A percentile compares a stretch with the other conserved stretches of the same genome.
Conservation (phyloP, 345 rosid genomes). For the Mallotus nudiflorus region DNA sequence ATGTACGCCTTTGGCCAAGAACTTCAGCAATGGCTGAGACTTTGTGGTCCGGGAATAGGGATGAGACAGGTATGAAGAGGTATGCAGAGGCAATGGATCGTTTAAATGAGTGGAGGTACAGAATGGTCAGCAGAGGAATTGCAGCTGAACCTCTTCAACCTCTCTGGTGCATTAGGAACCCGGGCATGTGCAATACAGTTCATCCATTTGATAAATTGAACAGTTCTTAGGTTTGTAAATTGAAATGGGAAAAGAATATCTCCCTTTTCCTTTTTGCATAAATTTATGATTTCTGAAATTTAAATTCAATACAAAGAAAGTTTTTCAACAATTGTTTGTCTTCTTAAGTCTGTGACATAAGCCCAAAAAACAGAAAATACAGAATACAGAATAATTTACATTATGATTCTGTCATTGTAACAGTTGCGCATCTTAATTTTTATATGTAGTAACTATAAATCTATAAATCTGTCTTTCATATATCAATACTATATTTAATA, state of each 20-base stretch:
- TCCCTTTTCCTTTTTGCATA: background rate
- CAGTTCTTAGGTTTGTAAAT: background rate
- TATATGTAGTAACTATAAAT: background rate
- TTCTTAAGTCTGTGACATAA: background rate
- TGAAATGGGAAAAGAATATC: background rate
- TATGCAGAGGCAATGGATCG: constrained; percentile 68
- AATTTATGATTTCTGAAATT: background rate
- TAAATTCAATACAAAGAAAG: background rate
- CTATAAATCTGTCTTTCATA: background rate
- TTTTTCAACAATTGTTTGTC: background rate
- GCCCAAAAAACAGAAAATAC: background rate
- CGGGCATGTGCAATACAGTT: constrained; percentile 80
- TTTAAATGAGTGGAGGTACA: constrained; percentile 78
- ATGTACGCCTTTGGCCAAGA: constrained; percentile 77
- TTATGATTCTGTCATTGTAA: background rate
- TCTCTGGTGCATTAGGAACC: constrained; percentile 76
- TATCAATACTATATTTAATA: background rate
- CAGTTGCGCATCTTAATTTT: too few species aligned
- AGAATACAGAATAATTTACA: background rate
- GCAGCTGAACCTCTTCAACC: constrained; percentile 90
- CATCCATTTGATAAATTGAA: constrained; percentile 17
- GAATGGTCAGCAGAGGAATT: constrained; percentile 79
- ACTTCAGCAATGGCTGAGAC: constrained; percentile 80
- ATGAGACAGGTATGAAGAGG: constrained; percentile 63
- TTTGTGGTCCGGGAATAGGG: constrained; percentile 81